Evolutionary conservation across 169 alveolate genomes (phyloP).

Genomic region (Plasmodium gallinaceum): DNA sequence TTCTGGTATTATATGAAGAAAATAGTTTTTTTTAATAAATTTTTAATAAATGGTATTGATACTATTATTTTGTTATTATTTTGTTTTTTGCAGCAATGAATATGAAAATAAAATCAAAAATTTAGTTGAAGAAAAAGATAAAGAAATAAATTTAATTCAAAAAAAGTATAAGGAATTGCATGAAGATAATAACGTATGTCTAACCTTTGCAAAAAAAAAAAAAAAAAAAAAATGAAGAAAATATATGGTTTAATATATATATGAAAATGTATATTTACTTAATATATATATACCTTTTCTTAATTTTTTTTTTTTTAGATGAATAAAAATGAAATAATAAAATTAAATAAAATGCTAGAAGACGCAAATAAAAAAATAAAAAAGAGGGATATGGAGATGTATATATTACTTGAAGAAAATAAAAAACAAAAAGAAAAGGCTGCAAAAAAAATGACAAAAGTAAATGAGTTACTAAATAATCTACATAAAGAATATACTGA

Average conservation of each 20-base stretch:
- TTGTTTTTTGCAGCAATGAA: slow-evolving; percentile 33
- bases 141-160: slow-evolving; percentile 31
- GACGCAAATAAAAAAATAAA: slow-evolving; percentile 73
- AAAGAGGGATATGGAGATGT: slow-evolving; percentile 76
- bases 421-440: slow-evolving; percentile 77
- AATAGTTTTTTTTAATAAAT: not conserved
- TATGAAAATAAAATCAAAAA: slow-evolving; percentile 60
- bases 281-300: not conserved
- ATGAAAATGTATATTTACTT: not conserved
- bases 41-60: not conserved
- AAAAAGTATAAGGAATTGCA: slow-evolving; percentile 52
- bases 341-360: slow-evolving; percentile 55
- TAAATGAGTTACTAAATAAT: slow-evolving; percentile 53
- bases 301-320: not conserved
- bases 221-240: no score
- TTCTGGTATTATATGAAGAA: slow-evolving; percentile 46
- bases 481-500: slow-evolving; percentile 68
- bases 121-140: slow-evolving; percentile 59
- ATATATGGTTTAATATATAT: not conserved
- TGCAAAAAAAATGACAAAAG: slow-evolving; percentile 75
- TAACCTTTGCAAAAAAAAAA: not conserved
- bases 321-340: slow-evolving; percentile 56
- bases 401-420: slow-evolving; percentile 68
- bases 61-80: not conserved
- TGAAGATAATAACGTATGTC: slow-evolving; percentile 47